These are phyloP conservation scores for Leishmania turanica DNA, from an alignment of 208 protist species.

Conservation along the genomic window DNA sequence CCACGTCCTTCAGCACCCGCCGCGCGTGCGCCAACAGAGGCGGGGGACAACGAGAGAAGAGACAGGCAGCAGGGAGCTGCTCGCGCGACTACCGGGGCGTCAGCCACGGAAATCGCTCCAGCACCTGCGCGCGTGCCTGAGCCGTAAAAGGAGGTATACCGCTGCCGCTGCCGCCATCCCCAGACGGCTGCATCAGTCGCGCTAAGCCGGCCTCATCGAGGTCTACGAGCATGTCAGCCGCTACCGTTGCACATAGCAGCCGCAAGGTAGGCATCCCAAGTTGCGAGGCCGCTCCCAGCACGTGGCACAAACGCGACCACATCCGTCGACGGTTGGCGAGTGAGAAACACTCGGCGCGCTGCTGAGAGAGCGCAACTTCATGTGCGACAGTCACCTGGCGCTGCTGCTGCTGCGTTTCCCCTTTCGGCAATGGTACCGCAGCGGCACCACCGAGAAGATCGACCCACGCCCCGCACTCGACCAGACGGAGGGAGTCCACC, in stretches of 20 bases:
- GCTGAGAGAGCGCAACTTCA: not conserved
- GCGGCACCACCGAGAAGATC: slow-evolving; percentile 31
- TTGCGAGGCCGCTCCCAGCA: slow-evolving; percentile 57
- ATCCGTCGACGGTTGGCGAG: slow-evolving; percentile 23
- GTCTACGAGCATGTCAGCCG: slow-evolving; percentile 67
- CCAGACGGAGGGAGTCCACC: slow-evolving; percentile 14
- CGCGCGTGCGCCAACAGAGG: not conserved
- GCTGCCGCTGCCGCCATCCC: not conserved
- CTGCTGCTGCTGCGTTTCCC: not conserved
- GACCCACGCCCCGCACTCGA: slow-evolving; percentile 48
- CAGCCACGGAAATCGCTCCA: slow-evolving; percentile 37
- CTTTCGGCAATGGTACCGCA: not conserved
- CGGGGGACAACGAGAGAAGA: not conserved
- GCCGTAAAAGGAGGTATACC: slow-evolving; percentile 36
- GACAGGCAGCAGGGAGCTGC: not conserved
- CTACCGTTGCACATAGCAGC: slow-evolving; percentile 51
- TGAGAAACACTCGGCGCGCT: slow-evolving; percentile 17
- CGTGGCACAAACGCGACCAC: slow-evolving; percentile 32
- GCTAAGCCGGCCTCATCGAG: slow-evolving; percentile 39
- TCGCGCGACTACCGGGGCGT: not conserved
- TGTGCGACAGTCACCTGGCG: not conserved
- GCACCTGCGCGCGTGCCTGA: slow-evolving; percentile 42
- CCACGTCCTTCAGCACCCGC: not conserved
- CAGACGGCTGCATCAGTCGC: slow-evolving; percentile 24
- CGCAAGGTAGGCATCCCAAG: slow-evolving; percentile 53